These are phyloP conservation scores for Claviceps humidiphila DNA, from an alignment of 2,329 filamentous ascomycete species.

Conservation along the genomic window DNA sequence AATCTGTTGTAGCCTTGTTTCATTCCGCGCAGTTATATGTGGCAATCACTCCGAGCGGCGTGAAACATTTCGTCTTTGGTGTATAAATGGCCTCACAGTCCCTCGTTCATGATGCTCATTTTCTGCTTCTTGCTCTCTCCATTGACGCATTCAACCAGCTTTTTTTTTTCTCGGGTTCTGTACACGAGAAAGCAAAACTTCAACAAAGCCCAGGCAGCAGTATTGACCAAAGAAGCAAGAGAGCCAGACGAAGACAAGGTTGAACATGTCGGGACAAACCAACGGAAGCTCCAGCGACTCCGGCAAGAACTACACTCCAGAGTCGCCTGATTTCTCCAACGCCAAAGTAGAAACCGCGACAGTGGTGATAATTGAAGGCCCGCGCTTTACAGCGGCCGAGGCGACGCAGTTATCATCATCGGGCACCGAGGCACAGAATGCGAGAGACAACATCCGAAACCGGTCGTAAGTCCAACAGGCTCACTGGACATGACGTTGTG, in stretches of 20 bases:
- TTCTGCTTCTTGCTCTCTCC: not conserved
- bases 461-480: not conserved
- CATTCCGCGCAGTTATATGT: not conserved
- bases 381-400: not conserved
- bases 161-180: not conserved
- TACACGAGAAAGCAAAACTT: not conserved
- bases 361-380: not conserved
- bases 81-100: not conserved
- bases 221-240: not conserved
- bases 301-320: not conserved
- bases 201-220: not conserved
- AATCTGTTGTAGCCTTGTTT: not conserved
- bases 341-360: not conserved
- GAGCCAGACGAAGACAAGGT: not conserved
- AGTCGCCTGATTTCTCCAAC: not conserved
- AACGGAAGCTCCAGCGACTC: not conserved
- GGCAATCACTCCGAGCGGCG: not conserved
- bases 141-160: not conserved
- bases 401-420: conserved; percentile 1
- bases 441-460: not conserved
- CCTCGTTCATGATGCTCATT: not conserved
- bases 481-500: not conserved
- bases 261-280: not conserved
- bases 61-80: not conserved
- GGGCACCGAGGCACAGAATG: not conserved